These are phyloP conservation scores for Rhizopus delemar DNA, from an alignment of 371 early-diverging fungal genomes.

Conservation along the genomic window DNA sequence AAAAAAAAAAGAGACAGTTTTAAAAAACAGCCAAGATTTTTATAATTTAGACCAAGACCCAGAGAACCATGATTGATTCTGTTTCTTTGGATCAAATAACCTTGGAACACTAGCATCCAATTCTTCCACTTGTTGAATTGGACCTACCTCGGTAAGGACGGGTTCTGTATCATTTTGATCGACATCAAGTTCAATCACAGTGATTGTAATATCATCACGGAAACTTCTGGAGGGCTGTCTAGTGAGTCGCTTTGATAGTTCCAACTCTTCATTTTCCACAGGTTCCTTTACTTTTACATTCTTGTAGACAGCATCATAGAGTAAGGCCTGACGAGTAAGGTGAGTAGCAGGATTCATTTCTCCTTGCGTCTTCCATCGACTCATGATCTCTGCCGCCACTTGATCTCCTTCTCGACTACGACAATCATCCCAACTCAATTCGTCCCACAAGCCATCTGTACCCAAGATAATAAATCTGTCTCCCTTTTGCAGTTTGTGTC, in stretches of 20 bases:
- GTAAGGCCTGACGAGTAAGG: slow-evolving; percentile 77
- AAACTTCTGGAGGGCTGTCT: slow-evolving; percentile 65
- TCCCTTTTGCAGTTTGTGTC: slow-evolving; percentile 60
- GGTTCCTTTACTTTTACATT: slow-evolving; percentile 30
- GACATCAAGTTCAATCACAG: slow-evolving; percentile 72
- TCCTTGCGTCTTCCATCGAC: slow-evolving; percentile 23
- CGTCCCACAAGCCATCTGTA: slow-evolving; percentile 94
- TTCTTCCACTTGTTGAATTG: slow-evolving; percentile 30
- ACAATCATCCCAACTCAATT: slow-evolving; percentile 73
- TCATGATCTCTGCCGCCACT: slow-evolving; percentile 41
- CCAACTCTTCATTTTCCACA: slow-evolving; percentile 33
- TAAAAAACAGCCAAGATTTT: slow-evolving; percentile 1
- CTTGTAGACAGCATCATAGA: slow-evolving; percentile 45
- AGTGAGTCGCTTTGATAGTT: slow-evolving; percentile 49
- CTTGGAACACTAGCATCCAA: slow-evolving; percentile 31
- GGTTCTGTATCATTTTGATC: slow-evolving; percentile 5
- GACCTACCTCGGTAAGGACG: slow-evolving; percentile 25
- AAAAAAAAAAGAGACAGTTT: background rate
- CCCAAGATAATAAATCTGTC: slow-evolving; percentile 89
- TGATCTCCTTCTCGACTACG: slow-evolving; percentile 45
- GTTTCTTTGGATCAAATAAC: slow-evolving; percentile 16
- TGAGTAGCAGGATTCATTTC: slow-evolving; percentile 86
- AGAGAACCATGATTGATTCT: slow-evolving; percentile 31
- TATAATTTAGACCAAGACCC: slow-evolving; percentile 44
- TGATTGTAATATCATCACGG: slow-evolving; percentile 94